phyloP scores from a whole-genome alignment of 139 green algal genomes.

The Desmodesmus armatus region DNA sequence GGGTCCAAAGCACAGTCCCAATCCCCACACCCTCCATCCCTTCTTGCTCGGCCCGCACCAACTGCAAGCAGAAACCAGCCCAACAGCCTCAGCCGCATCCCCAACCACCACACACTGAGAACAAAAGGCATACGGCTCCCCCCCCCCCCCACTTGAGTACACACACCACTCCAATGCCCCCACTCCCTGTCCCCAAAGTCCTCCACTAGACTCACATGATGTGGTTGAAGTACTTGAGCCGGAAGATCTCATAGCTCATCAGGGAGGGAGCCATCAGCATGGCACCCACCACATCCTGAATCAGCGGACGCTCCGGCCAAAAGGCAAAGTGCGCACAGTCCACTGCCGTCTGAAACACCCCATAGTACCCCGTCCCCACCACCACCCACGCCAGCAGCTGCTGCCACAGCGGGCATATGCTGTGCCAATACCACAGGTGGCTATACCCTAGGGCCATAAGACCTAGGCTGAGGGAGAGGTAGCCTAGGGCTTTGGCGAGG shows the following conservation, averaged over 20 bases:
- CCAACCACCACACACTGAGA: neutral
- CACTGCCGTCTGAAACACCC: conserved; percentile 63
- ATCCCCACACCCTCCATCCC: too few relatives aligned
- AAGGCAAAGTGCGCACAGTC: conserved; percentile 57
- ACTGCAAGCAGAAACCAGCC: too few relatives aligned
- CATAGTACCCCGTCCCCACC: conserved; percentile 68
- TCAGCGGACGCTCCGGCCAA: conserved; percentile 31
- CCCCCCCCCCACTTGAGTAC: too few relatives aligned
- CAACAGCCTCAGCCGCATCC: too few relatives aligned
- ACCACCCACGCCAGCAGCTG: conserved; percentile 42
- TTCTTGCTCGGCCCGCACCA: too few relatives aligned
- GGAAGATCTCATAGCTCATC: conserved; percentile 37
- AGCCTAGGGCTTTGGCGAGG: conserved; percentile 34
- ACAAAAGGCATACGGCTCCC: neutral
- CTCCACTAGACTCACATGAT: conserved; percentile 43
- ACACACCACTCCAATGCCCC: neutral
- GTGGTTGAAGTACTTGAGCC: conserved; percentile 51
- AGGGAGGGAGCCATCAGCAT: conserved; percentile 66
- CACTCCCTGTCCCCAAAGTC: neutral
- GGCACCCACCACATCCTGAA: conserved; percentile 51
- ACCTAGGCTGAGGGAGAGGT: conserved; percentile 26
- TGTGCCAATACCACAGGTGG: conserved; percentile 62
- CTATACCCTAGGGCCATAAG: conserved; percentile 58
- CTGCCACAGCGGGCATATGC: conserved; percentile 62
- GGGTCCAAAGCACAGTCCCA: too few relatives aligned